Evolutionary conservation across 2,329 filamentous ascomycete species (phyloP), one percentile per base, ranked within the genome.

Genomic region (Colletotrichum lentis): DNA sequence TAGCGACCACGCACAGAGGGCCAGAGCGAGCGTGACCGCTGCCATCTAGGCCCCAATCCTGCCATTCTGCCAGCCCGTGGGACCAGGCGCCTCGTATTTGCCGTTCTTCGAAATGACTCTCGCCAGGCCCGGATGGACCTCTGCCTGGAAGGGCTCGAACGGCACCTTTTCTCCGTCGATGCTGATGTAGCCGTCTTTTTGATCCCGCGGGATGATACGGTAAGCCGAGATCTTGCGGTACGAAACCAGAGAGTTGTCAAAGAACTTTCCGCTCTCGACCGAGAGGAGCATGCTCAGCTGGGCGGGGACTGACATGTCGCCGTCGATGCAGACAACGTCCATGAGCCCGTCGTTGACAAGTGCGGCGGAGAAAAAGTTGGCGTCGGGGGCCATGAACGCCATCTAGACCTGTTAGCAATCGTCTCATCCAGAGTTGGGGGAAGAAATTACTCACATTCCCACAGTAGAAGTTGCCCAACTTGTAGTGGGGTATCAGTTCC

Each of bases 171-270:
- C 96, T 44, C 96, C 96, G 75, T 98, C 96, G 71, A 99, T 93
- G 77, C 93, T 96, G 76, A 99, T 96, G 77, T 92, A 96, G 1
- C 95, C 95, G 70, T 90, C 85, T 46, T 86, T 82, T 73, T 90
- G 85, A 70, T 90, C 81, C 61, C 87, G 88, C 0, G 96, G 96
- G 3, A 90, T 90, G 70, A 99, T 90, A 49, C 96, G 87, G 76
- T 96, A 97, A 0, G 91, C 96, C n/a, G 86, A 85, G 4, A 97
- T 86, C 78, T 99, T 99, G 73, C 90, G 87, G 78, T 97, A 95
- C 37, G 85, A 85, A 14, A 97, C 91, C 46, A 91, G 85, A 0
- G 88, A 85, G 75, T 91, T 88, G 76, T 97, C 92, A 73, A 97
- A 96, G 72, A 97, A 90, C 3, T 86, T 87, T 60, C 90, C 89